Percentiles rank a stretch among this genome's conserved stretches.
phyloP scores from a whole-genome alignment of 129 eudicot species.

The Artemisia argyi region DNA sequence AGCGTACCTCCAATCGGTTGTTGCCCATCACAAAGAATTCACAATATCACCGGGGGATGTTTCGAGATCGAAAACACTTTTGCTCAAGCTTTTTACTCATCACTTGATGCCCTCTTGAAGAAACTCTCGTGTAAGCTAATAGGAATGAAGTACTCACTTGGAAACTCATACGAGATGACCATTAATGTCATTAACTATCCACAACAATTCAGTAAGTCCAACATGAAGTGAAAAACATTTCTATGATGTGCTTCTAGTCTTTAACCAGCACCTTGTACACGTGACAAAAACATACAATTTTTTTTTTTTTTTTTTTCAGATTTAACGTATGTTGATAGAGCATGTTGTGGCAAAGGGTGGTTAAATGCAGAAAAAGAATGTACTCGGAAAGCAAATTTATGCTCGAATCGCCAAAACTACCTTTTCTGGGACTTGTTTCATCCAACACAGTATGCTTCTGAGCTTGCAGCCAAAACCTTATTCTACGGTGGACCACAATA shows the following conservation, averaged over 20 bases:
- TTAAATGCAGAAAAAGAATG: conserved; percentile 52
- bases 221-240: not conserved
- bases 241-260: not conserved
- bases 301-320: conserved; percentile 30
- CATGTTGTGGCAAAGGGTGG: conserved; percentile 71
- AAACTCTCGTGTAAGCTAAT: conserved; percentile 42
- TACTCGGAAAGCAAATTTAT: conserved; percentile 44
- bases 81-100: conserved; percentile 45
- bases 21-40: conserved; percentile 60
- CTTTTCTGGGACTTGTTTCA: conserved; percentile 80
- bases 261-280: not conserved
- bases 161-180: conserved; percentile 62
- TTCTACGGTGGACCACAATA: conserved; percentile 41
- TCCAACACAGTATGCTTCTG: conserved; percentile 59
- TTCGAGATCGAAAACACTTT: conserved; percentile 43
- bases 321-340: conserved; percentile 43
- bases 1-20: conserved; percentile 71
- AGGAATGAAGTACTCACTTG: conserved; percentile 60
- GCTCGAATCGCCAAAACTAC: conserved; percentile 42
- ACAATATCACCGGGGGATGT: conserved; percentile 49
- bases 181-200: conserved; percentile 50
- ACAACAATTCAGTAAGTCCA: conserved; percentile 43
- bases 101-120: conserved; percentile 38
- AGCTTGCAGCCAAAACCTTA: conserved; percentile 47
- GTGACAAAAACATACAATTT: not conserved